Evolutionary conservation across 768 basidiomycete species (phyloP).

Genomic region (Russula griseocarnosa): DNA sequence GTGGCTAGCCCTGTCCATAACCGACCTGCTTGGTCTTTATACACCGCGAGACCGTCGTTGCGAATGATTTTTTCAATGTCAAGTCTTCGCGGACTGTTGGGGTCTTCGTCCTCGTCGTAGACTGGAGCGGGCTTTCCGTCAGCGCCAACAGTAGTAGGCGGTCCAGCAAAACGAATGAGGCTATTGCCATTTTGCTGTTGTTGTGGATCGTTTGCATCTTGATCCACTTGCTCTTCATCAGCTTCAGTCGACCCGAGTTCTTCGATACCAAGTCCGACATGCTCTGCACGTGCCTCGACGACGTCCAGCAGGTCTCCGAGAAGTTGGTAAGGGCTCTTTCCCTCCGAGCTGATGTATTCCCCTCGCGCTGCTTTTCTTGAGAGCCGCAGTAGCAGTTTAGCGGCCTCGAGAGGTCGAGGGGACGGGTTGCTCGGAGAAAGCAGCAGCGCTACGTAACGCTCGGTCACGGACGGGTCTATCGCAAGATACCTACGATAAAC

Average conservation of each 20-base stretch:
- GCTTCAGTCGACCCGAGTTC: conserved; percentile 43
- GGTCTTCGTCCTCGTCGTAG: conserved; percentile 84
- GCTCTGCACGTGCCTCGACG: conserved; percentile 85
- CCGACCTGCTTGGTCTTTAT: conserved; percentile 95
- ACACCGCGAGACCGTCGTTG: conserved; percentile 80
- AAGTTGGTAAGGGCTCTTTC: conserved; percentile 93
- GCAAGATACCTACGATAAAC: conserved; percentile 88
- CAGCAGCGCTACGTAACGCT: conserved; percentile 68
- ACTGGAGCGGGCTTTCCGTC: conserved; percentile 48
- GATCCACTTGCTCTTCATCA: conserved; percentile 47
- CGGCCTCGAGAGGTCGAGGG: conserved; percentile 85
- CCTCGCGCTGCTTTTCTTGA: conserved; percentile 82
- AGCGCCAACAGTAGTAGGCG: conserved; percentile 49
- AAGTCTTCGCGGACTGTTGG: conserved; percentile 60
- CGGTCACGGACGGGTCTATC: conserved; percentile 76
- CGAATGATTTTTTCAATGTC: conserved; percentile 85
- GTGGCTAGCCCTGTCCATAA: conserved; percentile 96
- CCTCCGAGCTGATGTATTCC: conserved; percentile 81
- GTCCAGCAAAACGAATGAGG: conserved; percentile 68
- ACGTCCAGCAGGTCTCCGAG: conserved; percentile 90
- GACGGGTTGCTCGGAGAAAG: conserved; percentile 54
- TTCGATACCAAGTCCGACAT: conserved; percentile 83
- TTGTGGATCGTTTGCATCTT: conserved; percentile 44
- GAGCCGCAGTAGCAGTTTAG: conserved; percentile 80
- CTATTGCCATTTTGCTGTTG: conserved; percentile 4